These are phyloP conservation scores for Trichoderma citrinoviride DNA, from an alignment of 2,329 filamentous ascomycete species.

Conservation along the genomic window DNA sequence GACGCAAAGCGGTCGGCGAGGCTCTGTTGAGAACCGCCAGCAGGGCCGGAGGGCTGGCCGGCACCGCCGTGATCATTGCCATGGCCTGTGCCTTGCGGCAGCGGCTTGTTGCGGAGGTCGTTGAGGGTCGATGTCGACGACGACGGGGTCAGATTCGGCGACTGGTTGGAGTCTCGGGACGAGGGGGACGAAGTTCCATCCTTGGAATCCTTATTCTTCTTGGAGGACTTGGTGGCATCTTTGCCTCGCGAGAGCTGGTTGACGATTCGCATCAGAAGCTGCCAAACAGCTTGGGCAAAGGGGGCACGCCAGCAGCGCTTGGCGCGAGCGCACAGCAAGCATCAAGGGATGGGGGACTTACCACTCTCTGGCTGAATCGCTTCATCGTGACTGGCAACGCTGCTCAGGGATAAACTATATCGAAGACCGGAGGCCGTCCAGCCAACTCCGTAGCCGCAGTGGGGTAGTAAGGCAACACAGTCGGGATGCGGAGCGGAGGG, in stretches of 20 bases:
- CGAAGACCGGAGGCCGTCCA: constrained; percentile 19
- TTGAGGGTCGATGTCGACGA: constrained; percentile 86
- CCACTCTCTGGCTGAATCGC: constrained; percentile 90
- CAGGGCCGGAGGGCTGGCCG: constrained; percentile 41
- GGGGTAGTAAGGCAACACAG: constrained; percentile 34
- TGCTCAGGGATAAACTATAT: constrained; percentile 17
- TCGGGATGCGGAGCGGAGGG: constrained; percentile 28
- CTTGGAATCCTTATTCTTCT: constrained; percentile 70
- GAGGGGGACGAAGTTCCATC: constrained; percentile 80
- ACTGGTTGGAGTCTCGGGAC: constrained; percentile 57
- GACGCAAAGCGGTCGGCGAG: constrained; percentile 44
- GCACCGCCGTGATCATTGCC: constrained; percentile 42
- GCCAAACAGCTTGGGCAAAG: neutral
- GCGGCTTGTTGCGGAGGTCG: constrained; percentile 79
- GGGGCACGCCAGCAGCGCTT: constrained; percentile 29
- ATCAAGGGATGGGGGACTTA: constrained; percentile 23
- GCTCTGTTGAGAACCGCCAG: constrained; percentile 38
- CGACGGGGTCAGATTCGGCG: constrained; percentile 70
- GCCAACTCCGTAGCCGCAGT: constrained; percentile 26
- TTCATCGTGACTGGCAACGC: constrained; percentile 68
- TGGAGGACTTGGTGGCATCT: constrained; percentile 77
- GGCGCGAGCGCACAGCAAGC: constrained; percentile 19
- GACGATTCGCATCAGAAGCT: constrained; percentile 12
- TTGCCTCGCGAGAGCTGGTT: constrained; percentile 86
- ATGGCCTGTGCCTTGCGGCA: constrained; percentile 56